Conservation (phyloP, 1,284 basidiomycete genomes). For the Chalciporus piperatoides region DNA sequence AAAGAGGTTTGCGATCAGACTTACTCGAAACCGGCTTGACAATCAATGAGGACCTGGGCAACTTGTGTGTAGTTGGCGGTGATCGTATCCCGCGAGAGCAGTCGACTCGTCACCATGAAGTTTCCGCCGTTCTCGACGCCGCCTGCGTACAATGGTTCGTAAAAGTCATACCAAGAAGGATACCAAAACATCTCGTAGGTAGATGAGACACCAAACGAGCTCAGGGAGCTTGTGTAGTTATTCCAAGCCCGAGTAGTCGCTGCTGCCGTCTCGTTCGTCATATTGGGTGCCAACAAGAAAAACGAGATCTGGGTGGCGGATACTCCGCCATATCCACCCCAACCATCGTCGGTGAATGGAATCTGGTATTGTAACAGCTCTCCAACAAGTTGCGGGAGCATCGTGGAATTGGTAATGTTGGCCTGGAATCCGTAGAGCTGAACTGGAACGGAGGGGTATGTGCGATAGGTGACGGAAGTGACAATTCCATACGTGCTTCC, state of each 20-base stretch:
- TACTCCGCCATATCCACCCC: constrained; percentile 20
- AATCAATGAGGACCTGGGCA: constrained; percentile 29
- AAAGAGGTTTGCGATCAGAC: background rate
- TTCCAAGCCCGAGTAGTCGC: constrained; percentile 34
- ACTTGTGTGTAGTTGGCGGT: constrained; percentile 28
- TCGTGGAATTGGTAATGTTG: constrained; percentile 14
- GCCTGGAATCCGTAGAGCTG: constrained; percentile 21
- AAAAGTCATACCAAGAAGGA: constrained; percentile 33
- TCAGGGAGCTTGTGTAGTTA: constrained; percentile 6
- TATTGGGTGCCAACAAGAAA: constrained; percentile 32
- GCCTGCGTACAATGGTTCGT: constrained; percentile 15
- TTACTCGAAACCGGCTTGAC: constrained; percentile 10
- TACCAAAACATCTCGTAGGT: constrained; percentile 7
- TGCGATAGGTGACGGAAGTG: constrained; percentile 14
- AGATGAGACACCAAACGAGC: constrained; percentile 4
- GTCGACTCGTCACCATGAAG: constrained; percentile 34
- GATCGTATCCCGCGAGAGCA: constrained; percentile 35
- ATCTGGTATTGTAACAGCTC: background rate
- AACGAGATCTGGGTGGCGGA: constrained; percentile 14
- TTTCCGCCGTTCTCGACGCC: constrained; percentile 18
- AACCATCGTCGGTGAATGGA: constrained; percentile 20
- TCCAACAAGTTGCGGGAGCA: background rate
- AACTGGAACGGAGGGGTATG: constrained; percentile 34
- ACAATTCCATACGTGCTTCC: constrained; percentile 32
- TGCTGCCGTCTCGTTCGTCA: constrained; percentile 32